A percentile compares a stretch with the other conserved stretches of the same genome.
Conservation (phyloP, 2,329 filamentous ascomycete species). For the Helicocarpus griseus region DNA sequence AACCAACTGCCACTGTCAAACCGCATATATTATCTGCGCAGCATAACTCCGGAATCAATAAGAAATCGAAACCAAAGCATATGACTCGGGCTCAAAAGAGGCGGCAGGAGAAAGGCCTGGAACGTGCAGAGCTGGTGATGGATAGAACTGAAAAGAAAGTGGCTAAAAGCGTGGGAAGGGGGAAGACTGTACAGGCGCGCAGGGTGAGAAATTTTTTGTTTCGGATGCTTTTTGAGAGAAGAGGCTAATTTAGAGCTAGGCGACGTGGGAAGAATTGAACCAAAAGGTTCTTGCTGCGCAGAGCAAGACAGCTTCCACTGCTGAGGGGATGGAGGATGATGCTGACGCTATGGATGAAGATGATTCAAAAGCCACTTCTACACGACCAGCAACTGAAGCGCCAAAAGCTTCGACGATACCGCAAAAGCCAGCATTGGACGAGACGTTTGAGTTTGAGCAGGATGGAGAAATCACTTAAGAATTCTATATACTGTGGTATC, state of each 20-base stretch:
- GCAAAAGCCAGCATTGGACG: slow-evolving; percentile 11
- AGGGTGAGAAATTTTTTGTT: slow-evolving; percentile 20
- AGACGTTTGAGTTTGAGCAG: slow-evolving; percentile 25
- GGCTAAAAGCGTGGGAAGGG: slow-evolving; percentile 41
- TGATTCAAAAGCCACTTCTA: slow-evolving; percentile 3
- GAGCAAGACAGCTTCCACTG: slow-evolving; percentile 1
- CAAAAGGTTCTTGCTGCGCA: slow-evolving; percentile 4
- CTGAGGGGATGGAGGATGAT: slow-evolving; percentile 6
- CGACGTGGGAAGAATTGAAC: slow-evolving; percentile 14
- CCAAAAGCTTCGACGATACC: neutral
- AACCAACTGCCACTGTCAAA: slow-evolving; percentile 28
- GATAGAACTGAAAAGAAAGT: slow-evolving; percentile 49
- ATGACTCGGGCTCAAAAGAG: slow-evolving; percentile 44
- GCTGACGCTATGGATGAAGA: slow-evolving; percentile 8
- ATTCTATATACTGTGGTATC: slow-evolving; percentile 2
- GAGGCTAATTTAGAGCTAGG: slow-evolving; percentile 8
- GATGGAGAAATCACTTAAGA: slow-evolving; percentile 36
- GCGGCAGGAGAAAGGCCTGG: slow-evolving; percentile 46
- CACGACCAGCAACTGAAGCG: neutral
- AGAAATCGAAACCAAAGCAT: slow-evolving; percentile 38
- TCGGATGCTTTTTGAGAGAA: neutral
- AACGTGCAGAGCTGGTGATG: slow-evolving; percentile 45
- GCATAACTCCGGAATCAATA: slow-evolving; percentile 42
- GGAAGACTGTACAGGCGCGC: slow-evolving; percentile 40
- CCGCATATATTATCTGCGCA: slow-evolving; percentile 42